Percentiles rank a stretch among this genome's conserved stretches.
phyloP scores from a whole-genome alignment of 257 asterid species.

The Apocynum venetum region DNA sequence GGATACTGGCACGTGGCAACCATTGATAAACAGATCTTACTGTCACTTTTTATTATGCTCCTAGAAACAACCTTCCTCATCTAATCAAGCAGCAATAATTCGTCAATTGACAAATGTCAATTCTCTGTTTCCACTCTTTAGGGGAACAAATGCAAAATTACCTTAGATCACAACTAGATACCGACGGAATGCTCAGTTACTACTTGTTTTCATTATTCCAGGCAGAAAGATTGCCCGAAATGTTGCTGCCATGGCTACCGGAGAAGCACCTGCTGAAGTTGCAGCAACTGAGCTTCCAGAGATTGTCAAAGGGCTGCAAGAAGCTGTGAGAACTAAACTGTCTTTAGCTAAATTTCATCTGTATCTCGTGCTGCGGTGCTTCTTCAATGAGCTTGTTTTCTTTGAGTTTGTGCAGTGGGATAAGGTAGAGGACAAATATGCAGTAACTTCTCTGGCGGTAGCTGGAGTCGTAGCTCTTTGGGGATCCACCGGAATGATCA shows the following conservation, averaged over 20 bases:
- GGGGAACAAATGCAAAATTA: neutral
- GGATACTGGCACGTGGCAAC: no score
- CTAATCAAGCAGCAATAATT: no score
- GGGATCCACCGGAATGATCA: conserved; percentile 63
- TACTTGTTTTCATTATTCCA: conserved; percentile 15
- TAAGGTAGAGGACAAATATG: conserved; percentile 84
- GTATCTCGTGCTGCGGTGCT: neutral
- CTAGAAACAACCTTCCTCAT: no score
- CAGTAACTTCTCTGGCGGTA: conserved; percentile 68
- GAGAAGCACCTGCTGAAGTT: conserved; percentile 67
- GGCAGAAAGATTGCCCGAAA: conserved; percentile 60
- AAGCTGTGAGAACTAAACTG: conserved; percentile 41
- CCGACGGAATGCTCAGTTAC: neutral
- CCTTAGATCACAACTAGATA: no score
- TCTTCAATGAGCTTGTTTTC: neutral
- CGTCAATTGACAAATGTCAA: neutral
- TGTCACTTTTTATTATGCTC: no score
- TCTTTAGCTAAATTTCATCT: neutral
- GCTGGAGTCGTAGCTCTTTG: conserved; percentile 60
- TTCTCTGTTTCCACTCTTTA: neutral
- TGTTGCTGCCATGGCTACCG: conserved; percentile 68
- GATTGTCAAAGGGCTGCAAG: conserved; percentile 48
- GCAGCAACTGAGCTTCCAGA: conserved; percentile 57
- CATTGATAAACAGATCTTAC: no score
- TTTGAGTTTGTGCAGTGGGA: conserved; percentile 55